Evolutionary conservation across 2,329 filamentous ascomycete species (phyloP).

Genomic region (Cadophora gregata): DNA sequence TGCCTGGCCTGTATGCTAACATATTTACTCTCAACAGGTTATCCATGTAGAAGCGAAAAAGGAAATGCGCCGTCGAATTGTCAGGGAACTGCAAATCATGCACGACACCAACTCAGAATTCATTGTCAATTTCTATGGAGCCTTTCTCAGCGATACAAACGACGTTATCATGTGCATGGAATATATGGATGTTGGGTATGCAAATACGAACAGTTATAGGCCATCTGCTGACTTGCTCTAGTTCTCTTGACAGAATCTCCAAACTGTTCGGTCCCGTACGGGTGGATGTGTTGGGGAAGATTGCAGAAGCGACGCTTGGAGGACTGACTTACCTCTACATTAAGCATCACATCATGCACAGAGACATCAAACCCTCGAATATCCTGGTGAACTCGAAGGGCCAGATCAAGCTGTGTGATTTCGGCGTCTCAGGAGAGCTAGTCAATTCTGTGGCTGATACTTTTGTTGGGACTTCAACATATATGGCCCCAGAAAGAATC

Average conservation of each 20-base stretch:
- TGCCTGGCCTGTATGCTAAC: slow-evolving; percentile 4
- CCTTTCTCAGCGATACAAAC: slow-evolving; percentile 94
- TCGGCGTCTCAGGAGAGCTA: slow-evolving; percentile 96
- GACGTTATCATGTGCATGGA: slow-evolving; percentile 99
- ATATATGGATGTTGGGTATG: slow-evolving; percentile 98
- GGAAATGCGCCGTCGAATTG: slow-evolving; percentile 94
- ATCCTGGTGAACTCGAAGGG: slow-evolving; percentile 94
- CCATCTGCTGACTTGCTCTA: slow-evolving; percentile 49
- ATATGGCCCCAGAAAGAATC: slow-evolving; percentile 98
- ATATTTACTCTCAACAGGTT: slow-evolving; percentile 60
- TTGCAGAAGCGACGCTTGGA: slow-evolving; percentile 92
- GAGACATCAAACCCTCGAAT: slow-evolving; percentile 98
- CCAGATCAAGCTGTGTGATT: slow-evolving; percentile 96
- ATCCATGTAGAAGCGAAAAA: slow-evolving; percentile 99
- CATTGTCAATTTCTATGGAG: slow-evolving; percentile 97
- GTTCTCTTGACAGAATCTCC: slow-evolving; percentile 90
- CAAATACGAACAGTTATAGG: slow-evolving; percentile 32
- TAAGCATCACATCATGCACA: slow-evolving; percentile 97
- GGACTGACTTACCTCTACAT: slow-evolving; percentile 95
- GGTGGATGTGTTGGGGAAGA: slow-evolving; percentile 96
- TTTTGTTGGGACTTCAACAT: slow-evolving; percentile 97
- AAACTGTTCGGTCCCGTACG: slow-evolving; percentile 94
- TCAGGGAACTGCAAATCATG: slow-evolving; percentile 97
- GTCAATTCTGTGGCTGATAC: slow-evolving; percentile 98
- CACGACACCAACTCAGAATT: slow-evolving; percentile 96